Conservation (phyloP, 257 asterid genomes). For the Phtheirospermum japonicum region DNA sequence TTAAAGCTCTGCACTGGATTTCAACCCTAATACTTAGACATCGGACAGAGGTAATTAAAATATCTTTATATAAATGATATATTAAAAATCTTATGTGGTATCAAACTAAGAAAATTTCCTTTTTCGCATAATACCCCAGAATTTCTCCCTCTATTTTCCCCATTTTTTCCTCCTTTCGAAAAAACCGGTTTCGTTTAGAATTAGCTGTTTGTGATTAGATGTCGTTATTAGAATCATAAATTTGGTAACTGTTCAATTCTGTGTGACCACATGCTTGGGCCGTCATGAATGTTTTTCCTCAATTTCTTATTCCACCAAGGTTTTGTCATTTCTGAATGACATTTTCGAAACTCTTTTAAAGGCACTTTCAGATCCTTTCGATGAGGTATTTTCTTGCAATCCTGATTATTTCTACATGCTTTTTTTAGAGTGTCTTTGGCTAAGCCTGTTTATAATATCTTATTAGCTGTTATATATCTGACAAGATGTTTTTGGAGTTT, state of each 20-base stretch:
- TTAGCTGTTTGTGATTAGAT: no score
- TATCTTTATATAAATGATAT: no score
- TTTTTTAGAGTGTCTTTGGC: slow-evolving; percentile 4
- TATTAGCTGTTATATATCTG: neutral
- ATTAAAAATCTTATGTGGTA: neutral
- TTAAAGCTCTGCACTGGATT: slow-evolving; percentile 91
- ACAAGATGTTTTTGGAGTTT: no score
- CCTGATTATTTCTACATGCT: slow-evolving; percentile 20
- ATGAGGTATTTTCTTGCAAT: slow-evolving; percentile 66
- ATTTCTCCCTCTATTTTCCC: no score
- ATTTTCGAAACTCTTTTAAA: slow-evolving; percentile 79
- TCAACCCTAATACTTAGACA: no score
- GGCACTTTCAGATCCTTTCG: slow-evolving; percentile 95
- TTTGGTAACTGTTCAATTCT: no score
- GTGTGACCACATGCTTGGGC: no score
- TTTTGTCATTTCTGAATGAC: slow-evolving; percentile 69
- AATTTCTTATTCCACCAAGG: slow-evolving; percentile 51
- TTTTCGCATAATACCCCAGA: neutral
- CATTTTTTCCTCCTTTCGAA: no score
- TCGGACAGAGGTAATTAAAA: no score
- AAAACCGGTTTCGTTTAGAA: no score
- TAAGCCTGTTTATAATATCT: slow-evolving; percentile 3
- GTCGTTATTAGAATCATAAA: no score
- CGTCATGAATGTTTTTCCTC: slow-evolving; percentile 19
- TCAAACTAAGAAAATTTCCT: no score